phyloP scores from a whole-genome alignment of 2,329 filamentous ascomycete species.

The Fusarium subtropicale region DNA sequence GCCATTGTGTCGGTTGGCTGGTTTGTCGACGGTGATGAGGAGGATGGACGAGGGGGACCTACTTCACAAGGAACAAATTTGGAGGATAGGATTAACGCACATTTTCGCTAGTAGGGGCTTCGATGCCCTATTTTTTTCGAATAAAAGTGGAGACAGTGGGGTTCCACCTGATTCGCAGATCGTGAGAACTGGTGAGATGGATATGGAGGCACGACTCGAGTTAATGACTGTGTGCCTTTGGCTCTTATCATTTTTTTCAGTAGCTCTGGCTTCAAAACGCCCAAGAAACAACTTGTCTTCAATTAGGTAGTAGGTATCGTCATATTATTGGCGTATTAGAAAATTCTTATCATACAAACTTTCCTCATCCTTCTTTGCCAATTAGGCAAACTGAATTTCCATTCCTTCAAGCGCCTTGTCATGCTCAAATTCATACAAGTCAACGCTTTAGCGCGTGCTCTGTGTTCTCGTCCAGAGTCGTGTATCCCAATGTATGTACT shows the following conservation, averaged over 20 bases:
- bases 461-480: slow-evolving; percentile 24
- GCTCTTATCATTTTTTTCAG: not conserved
- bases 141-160: not conserved
- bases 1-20: slow-evolving; percentile 67
- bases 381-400: slow-evolving; percentile 33
- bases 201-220: not conserved
- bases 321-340: not conserved
- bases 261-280: too few species aligned
- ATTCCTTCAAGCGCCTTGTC: slow-evolving; percentile 36
- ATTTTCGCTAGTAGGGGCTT: slow-evolving; percentile 47
- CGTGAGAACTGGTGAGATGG: not conserved
- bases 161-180: not conserved
- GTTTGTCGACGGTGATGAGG: slow-evolving; percentile 54
- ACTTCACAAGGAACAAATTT: slow-evolving; percentile 41
- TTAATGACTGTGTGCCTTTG: slow-evolving; percentile 11
- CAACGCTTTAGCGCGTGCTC: slow-evolving; percentile 41
- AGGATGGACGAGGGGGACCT: slow-evolving; percentile 47
- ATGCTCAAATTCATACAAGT: slow-evolving; percentile 19
- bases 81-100: slow-evolving; percentile 46
- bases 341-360: slow-evolving; percentile 8
- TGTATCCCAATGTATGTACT: slow-evolving; percentile 39
- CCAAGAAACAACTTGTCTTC: not conserved
- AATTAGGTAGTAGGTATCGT: not conserved
- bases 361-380: slow-evolving; percentile 34
- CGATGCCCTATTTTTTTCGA: slow-evolving; percentile 50